Conservation (phyloP, 73 alveolate species). For the Paramecium pentaurelia region DNA sequence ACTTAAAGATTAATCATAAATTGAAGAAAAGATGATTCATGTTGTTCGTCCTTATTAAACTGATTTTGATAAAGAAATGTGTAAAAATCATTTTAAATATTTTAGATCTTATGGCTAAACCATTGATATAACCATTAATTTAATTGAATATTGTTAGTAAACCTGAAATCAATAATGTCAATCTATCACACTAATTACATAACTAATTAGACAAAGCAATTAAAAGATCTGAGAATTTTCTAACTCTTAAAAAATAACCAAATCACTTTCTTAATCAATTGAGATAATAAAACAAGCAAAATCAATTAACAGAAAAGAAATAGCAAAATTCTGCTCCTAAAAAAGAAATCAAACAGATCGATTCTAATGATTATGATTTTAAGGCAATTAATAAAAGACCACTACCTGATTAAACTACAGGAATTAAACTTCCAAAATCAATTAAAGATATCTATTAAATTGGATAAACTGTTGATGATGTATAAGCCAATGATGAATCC, state of each 20-base stretch:
- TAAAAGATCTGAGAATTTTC: constrained; percentile 21
- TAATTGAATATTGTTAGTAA: not conserved
- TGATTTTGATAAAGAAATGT: constrained; percentile 35
- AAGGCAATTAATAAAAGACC: not conserved
- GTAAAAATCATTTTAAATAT: not conserved
- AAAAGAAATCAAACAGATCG: not conserved
- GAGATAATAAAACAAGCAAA: not conserved
- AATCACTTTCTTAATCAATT: not conserved
- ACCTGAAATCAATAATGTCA: not conserved
- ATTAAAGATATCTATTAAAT: not conserved
- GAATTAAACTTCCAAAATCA: not conserved
- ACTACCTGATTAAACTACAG: not conserved
- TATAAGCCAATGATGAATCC: constrained; percentile 11
- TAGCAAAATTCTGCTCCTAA: not conserved
- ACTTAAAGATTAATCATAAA: not conserved
- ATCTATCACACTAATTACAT: not conserved
- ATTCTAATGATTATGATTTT: not conserved
- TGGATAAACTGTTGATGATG: not conserved
- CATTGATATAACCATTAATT: not conserved
- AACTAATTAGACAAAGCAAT: not conserved
- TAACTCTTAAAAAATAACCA: not conserved
- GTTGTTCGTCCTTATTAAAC: constrained; percentile 32
- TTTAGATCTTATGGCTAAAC: constrained; percentile 33
- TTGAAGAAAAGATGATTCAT: not conserved
- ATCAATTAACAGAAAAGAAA: not conserved